Percentiles rank a stretch among this genome's conserved stretches.
These are phyloP conservation scores for Hyphopichia fennica DNA, from an alignment of 1,139 yeast genomes.

Conservation along the genomic window DNA sequence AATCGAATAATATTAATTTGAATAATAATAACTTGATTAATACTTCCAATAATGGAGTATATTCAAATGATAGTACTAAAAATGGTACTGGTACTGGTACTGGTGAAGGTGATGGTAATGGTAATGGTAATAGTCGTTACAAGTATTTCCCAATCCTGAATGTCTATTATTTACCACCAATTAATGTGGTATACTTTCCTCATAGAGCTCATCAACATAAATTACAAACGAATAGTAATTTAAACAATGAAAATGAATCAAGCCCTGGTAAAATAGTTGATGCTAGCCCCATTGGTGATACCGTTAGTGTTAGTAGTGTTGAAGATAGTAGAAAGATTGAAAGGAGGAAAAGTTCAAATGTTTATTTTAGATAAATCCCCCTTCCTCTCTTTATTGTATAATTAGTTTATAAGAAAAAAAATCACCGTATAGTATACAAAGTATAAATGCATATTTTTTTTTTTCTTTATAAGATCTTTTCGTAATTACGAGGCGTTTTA, in stretches of 20 bases:
- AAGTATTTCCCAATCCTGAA: slow-evolving; percentile 58
- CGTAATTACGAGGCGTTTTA: too few relatives aligned
- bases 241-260: slow-evolving; percentile 2
- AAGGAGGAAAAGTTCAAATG: slow-evolving; percentile 30
- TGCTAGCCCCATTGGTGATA: too few relatives aligned
- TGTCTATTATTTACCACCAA: slow-evolving; percentile 59
- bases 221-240: slow-evolving; percentile 9
- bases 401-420: too few relatives aligned
- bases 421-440: too few relatives aligned
- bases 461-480: too few relatives aligned
- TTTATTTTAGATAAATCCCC: slow-evolving; percentile 31
- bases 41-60: not conserved
- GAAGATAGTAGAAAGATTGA: not conserved
- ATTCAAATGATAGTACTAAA: not conserved
- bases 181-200: slow-evolving; percentile 60
- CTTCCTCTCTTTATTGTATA: too few relatives aligned
- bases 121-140: slow-evolving; percentile 24
- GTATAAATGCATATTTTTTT: too few relatives aligned
- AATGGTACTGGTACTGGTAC: not conserved
- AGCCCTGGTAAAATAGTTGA: not conserved
- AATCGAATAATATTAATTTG: not conserved
- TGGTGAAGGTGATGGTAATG: slow-evolving; percentile 6
- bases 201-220: slow-evolving; percentile 53
- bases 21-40: not conserved
- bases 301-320: not conserved